These are phyloP conservation scores for Lagerstroemia speciosa DNA, from an alignment of 345 rosid species.

Conservation along the genomic window DNA sequence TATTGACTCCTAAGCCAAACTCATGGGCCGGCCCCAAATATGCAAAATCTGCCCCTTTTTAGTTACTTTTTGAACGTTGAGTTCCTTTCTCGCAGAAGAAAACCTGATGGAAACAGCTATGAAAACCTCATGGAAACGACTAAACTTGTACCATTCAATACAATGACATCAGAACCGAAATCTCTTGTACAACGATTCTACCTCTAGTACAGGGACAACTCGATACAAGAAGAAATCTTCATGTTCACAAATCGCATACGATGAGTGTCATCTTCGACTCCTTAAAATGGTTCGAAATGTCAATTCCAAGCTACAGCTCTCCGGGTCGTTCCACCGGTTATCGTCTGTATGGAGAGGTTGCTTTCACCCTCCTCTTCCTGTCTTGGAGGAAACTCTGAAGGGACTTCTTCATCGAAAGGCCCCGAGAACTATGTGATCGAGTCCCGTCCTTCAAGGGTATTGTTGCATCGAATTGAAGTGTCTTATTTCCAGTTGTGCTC, in stretches of 20 bases:
- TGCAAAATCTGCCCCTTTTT: too few species aligned
- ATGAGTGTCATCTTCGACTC: background rate
- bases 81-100: too few species aligned
- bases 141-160: too few species aligned
- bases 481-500: conserved; percentile 8
- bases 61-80: too few species aligned
- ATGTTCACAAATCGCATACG: background rate
- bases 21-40: too few species aligned
- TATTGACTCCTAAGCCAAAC: too few species aligned
- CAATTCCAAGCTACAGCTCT: background rate
- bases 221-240: background rate
- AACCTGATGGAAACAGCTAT: too few species aligned
- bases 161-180: too few species aligned
- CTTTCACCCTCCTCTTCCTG: conserved; percentile 19
- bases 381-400: conserved; percentile 32
- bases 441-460: background rate
- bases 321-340: background rate
- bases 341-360: conserved; percentile 3
- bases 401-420: conserved; percentile 30
- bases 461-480: background rate
- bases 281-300: background rate
- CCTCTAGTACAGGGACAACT: too few species aligned
- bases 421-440: conserved; percentile 11
- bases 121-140: too few species aligned
- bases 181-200: too few species aligned